Conservation (phyloP, 129 eudicot species). For the Ambrosia artemisiifolia region DNA sequence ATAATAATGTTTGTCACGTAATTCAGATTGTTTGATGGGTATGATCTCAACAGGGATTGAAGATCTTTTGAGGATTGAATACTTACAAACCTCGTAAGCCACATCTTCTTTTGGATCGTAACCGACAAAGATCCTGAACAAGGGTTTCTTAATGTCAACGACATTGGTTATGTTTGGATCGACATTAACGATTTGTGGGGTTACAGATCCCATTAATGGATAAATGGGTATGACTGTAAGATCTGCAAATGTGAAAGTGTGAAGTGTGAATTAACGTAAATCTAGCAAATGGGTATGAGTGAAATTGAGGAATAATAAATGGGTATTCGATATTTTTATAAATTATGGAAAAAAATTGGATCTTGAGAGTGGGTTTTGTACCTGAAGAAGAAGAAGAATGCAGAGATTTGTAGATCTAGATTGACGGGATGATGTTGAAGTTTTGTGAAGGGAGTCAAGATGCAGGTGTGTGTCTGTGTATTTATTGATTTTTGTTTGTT, state of each 20-base stretch:
- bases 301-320: not conserved
- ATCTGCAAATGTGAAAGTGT: conserved; percentile 14
- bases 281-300: not conserved
- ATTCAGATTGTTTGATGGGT: conserved; percentile 72
- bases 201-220: conserved; percentile 18
- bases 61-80: conserved; percentile 64
- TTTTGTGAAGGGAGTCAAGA: conserved; percentile 22
- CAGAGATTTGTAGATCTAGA: conserved; percentile 32
- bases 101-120: conserved; percentile 81
- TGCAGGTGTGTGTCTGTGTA: conserved; percentile 1
- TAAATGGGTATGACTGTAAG: too few species aligned
- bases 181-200: conserved; percentile 5
- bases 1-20: conserved; percentile 56
- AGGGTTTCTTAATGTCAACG: not conserved
- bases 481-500: not conserved
- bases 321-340: not conserved
- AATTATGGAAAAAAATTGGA: not conserved
- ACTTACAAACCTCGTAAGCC: conserved; percentile 80
- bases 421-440: conserved; percentile 20
- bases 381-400: conserved; percentile 5
- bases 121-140: conserved; percentile 65
- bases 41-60: conserved; percentile 68
- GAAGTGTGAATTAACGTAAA: conserved; percentile 3
- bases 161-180: not conserved
- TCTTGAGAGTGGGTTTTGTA: conserved; percentile 18